These are phyloP conservation scores for Sanghuangporus sanghuang DNA, from an alignment of 1,284 basidiomycete species.

Conservation along the genomic window DNA sequence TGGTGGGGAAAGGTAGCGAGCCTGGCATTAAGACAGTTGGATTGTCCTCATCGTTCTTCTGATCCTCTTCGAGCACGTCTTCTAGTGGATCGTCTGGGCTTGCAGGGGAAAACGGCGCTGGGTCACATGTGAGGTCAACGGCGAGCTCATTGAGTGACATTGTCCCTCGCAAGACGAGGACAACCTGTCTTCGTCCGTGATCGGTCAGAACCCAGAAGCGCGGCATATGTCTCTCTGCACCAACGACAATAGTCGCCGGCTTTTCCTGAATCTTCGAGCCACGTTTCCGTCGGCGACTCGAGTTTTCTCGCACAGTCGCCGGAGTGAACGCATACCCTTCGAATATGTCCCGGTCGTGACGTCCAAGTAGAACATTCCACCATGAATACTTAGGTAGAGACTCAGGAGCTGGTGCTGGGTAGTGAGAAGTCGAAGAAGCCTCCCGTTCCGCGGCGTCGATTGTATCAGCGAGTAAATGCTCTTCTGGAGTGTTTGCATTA, in stretches of 20 bases:
- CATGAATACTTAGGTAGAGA: slow-evolving; percentile 49
- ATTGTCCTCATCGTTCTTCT: slow-evolving; percentile 20
- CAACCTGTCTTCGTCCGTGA: slow-evolving; percentile 63
- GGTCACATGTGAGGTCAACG: slow-evolving; percentile 76
- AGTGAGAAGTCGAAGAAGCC: slow-evolving; percentile 25
- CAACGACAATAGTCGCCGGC: slow-evolving; percentile 46
- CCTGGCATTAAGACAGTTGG: slow-evolving; percentile 23
- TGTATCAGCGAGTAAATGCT: slow-evolving; percentile 57
- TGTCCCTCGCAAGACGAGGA: slow-evolving; percentile 58
- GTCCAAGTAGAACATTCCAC: slow-evolving; percentile 75
- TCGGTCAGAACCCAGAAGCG: slow-evolving; percentile 80
- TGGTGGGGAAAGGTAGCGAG: slow-evolving; percentile 26
- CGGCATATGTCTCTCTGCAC: slow-evolving; percentile 68
- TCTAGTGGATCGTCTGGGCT: slow-evolving; percentile 25
- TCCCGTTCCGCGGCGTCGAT: slow-evolving; percentile 67
- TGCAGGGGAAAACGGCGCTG: slow-evolving; percentile 58
- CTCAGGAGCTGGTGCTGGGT: slow-evolving; percentile 7
- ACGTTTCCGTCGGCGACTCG: slow-evolving; percentile 24
- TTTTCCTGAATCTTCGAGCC: slow-evolving; percentile 29
- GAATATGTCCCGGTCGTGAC: slow-evolving; percentile 76
- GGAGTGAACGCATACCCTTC: slow-evolving; percentile 43
- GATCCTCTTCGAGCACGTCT: slow-evolving; percentile 23
- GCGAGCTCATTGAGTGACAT: slow-evolving; percentile 81
- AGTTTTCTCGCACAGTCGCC: slow-evolving; percentile 15
- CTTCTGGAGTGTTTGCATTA: slow-evolving; percentile 35